Base-by-base conservation (phyloP, 2,329 filamentous ascomycete species). In the Thielaviopsis populi region DNA sequence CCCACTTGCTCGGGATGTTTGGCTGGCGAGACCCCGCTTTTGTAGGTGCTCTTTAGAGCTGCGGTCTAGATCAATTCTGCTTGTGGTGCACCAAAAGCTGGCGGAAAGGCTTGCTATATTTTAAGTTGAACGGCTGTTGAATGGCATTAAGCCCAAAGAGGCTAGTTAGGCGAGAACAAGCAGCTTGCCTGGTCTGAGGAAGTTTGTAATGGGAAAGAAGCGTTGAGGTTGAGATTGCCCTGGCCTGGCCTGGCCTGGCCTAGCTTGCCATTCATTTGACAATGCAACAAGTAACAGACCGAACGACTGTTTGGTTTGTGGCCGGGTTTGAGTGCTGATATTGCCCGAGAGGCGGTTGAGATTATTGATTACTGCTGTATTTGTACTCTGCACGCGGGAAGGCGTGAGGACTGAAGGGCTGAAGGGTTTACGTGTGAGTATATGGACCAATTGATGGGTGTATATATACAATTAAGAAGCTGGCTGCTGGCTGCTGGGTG, bases 161-260 rank as follows among this genome's bases (percentile, higher is more conserved):
- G 53, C 17, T 53, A 65, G 56, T 64, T 60, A 50, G 24, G 43
- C 60, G 43, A 65, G 10, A 27, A 27, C 43, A 41, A 53, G 27
- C 37, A 43, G 22, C 11, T 62, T 24, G 40, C 48, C 53, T 33
- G 63, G 48, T 22, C 48, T 63, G 64, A 37, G 58, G 27, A 33
- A 22, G 42, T 41, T 42, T 56, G 59, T 42, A 59, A 60, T 63
- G 46, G 42, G 33, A 37, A 46, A 43, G 61, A 66, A 66, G 56
- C 65, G 65, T 66, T 66, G 65, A 66, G 65, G 65, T 66, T 66
- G 65, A 66, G 61, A 43, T 56, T 59, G 33, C 30, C n/a, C n/a
- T n/a, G n/a, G n/a, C n/a, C n/a, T n/a, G n/a, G n/a, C n/a, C n/a
- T n/a, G n/a, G n/a, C n/a, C n/a, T n/a, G n/a, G n/a, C n/a, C n/a